Evolutionary conservation across 108 stramenopile species (phyloP).

Genomic region (Nitzschia sp.): DNA sequence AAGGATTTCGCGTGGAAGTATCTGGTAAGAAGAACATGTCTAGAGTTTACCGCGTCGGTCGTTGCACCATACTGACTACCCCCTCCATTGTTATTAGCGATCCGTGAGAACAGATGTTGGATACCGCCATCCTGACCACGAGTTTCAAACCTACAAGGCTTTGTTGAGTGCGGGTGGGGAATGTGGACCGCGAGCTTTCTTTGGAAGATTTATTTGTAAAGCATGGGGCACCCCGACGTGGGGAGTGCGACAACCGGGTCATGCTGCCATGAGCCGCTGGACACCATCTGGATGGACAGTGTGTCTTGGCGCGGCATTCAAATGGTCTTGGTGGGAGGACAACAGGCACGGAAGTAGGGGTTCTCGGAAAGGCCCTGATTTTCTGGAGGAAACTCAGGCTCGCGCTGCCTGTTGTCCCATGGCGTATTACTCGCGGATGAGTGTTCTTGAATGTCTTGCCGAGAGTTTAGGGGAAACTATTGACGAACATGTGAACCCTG

Average conservation of each 20-base stretch:
- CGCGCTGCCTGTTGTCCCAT: conserved; percentile 1
- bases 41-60: too few relatives aligned
- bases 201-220: conserved; percentile 56
- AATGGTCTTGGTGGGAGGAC: conserved; percentile 34
- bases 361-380: conserved; percentile 31
- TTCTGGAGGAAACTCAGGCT: conserved; percentile 37
- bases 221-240: conserved; percentile 56
- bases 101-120: conserved; percentile 50
- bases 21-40: too few relatives aligned
- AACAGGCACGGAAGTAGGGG: conserved; percentile 3
- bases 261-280: conserved; percentile 49
- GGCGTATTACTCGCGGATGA: conserved; percentile 21
- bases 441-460: conserved; percentile 38
- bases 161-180: conserved; percentile 53
- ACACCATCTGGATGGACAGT: conserved; percentile 37
- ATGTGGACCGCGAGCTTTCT: conserved; percentile 67
- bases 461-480: conserved; percentile 37
- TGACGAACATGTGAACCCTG: conserved; percentile 14
- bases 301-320: conserved; percentile 37
- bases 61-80: too few relatives aligned
- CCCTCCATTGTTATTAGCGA: too few relatives aligned
- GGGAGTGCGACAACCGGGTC: conserved; percentile 51
- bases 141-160: conserved; percentile 32
- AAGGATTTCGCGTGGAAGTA: conserved; percentile 39
- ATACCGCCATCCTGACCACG: conserved; percentile 42